Evolutionary conservation across 148 eudicot species (phyloP).

Genomic region (Polygonum maritimum): DNA sequence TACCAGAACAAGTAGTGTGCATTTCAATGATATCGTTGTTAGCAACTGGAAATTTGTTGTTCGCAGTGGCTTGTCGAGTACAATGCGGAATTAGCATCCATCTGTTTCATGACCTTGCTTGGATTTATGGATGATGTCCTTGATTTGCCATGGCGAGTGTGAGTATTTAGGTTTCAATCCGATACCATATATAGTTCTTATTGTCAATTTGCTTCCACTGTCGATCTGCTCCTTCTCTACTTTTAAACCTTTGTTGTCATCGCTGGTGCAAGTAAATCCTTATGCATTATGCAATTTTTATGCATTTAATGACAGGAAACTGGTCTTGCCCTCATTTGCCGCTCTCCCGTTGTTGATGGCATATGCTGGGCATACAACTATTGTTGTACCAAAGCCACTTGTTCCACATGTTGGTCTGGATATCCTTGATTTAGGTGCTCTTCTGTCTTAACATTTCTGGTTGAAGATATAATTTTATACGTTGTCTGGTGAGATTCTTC

Average conservation of each 20-base stretch:
- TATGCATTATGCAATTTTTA: not conserved
- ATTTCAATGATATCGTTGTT: not conserved
- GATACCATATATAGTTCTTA: not conserved
- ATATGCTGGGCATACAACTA: conserved; percentile 96
- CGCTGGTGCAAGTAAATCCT: not conserved
- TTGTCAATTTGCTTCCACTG: no score
- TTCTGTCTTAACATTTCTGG: not conserved
- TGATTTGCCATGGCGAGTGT: conserved; percentile 99
- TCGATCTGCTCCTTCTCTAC: not conserved
- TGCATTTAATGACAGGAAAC: conserved; percentile 45
- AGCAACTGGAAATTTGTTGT: not conserved
- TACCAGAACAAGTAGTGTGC: not conserved
- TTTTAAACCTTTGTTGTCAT: not conserved
- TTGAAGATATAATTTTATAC: not conserved
- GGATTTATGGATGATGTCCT: conserved; percentile 98
- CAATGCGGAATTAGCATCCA: conserved; percentile 90
- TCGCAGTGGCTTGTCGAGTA: conserved; percentile 96
- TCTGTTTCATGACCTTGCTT: conserved; percentile 91
- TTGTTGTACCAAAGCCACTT: conserved; percentile 86
- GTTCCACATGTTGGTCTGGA: conserved; percentile 62
- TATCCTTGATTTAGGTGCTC: conserved; percentile 75
- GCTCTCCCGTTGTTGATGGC: conserved; percentile 98
- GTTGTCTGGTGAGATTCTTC: not conserved
- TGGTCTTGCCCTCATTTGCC: conserved; percentile 79
- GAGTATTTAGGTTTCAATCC: conserved; percentile 26